Evolutionary conservation across 2,329 filamentous ascomycete genomes (phyloP).

Genomic region (Cordyceps cateniannulata): DNA sequence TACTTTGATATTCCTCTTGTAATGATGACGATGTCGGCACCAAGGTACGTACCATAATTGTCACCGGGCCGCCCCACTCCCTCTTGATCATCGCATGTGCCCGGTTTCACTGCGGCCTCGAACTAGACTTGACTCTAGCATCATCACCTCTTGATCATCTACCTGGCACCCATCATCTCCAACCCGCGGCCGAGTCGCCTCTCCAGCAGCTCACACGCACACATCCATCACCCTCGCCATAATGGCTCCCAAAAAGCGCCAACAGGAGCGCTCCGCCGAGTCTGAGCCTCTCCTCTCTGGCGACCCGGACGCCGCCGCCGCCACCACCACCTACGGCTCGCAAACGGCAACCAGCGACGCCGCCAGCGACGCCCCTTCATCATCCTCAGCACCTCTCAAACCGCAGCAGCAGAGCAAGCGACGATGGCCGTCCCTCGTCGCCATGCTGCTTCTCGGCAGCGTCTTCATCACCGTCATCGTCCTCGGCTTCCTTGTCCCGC

Average conservation of each 20-base stretch:
- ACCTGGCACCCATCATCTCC: background rate
- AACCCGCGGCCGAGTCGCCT: background rate
- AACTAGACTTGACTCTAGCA: background rate
- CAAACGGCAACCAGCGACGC: background rate
- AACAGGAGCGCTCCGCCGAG: slow-evolving; percentile 3
- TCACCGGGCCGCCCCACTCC: background rate
- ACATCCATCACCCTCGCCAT: background rate
- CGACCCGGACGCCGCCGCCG: background rate
- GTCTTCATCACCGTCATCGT: slow-evolving; percentile 63
- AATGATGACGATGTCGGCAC: background rate
- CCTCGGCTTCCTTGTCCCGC: slow-evolving; percentile 74
- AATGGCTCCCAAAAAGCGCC: slow-evolving; percentile 2
- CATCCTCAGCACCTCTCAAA: background rate
- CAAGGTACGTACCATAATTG: background rate
- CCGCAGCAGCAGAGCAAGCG: slow-evolving; percentile 17
- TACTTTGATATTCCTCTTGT: too few species aligned
- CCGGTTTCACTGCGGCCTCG: background rate
- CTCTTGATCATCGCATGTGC: background rate
- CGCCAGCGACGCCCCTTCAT: slow-evolving; percentile 1
- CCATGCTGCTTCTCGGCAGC: slow-evolving; percentile 59
- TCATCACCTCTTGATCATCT: background rate
- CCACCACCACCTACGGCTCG: slow-evolving; percentile 3
- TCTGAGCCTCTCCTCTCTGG: slow-evolving; percentile 3
- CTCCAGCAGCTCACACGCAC: background rate
- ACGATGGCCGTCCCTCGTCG: slow-evolving; percentile 72